A percentile compares a stretch with the other conserved stretches of the same genome.
phyloP scores from a whole-genome alignment of 140 eudicot genomes.

The Eryngium alpinum region DNA sequence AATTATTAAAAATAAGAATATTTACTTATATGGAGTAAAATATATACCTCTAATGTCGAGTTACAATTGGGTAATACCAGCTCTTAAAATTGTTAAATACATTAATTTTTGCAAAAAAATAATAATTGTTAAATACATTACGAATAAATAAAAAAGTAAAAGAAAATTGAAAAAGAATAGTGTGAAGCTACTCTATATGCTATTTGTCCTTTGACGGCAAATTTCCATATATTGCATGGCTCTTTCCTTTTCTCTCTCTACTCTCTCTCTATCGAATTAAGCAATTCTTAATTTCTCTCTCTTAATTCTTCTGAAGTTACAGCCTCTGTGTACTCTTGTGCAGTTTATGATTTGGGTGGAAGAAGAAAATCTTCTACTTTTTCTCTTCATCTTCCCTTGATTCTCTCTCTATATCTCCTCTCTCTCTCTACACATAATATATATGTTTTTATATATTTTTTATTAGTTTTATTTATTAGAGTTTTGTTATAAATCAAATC shows the following conservation, averaged over 20 bases:
- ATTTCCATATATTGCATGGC: conserved; percentile 11
- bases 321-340: neutral
- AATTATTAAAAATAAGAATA: too few species aligned
- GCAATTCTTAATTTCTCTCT: too few species aligned
- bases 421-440: neutral
- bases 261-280: neutral
- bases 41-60: too few species aligned
- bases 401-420: neutral
- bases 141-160: too few species aligned
- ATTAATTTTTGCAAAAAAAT: too few species aligned
- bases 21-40: too few species aligned
- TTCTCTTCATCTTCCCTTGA: neutral
- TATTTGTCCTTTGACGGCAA: neutral
- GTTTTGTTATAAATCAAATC: neutral
- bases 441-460: neutral
- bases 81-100: too few species aligned
- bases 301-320: too few species aligned
- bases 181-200: too few species aligned
- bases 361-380: neutral
- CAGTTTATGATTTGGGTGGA: neutral
- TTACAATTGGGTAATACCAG: too few species aligned
- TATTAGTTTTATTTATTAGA: neutral
- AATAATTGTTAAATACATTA: too few species aligned
- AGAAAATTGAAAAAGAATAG: too few species aligned
- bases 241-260: neutral